Base-by-base conservation (phyloP, 495 filamentous ascomycete genomes). In the Aspergillus nanangensis region DNA sequence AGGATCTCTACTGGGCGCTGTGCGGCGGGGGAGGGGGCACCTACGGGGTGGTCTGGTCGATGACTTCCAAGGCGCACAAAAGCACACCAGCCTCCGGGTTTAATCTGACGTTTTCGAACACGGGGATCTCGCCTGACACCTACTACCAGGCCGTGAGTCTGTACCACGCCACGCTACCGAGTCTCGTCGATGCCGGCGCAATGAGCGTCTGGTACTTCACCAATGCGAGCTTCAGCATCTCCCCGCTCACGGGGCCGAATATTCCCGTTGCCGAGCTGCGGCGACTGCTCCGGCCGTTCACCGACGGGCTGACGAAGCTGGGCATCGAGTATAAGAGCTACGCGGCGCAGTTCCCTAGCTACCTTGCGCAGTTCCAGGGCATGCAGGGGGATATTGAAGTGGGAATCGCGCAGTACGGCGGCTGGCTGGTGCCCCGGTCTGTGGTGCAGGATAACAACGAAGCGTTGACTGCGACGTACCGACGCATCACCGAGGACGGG, bases 1-100 rank as follows among this genome's bases (percentile, higher is more conserved):
- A 62, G 1, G 83, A 87, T 55, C 53, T 87, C 5, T 87, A 81
- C 58, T 87, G 80, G 82, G 84, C 84, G 8, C 67, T 86, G 31
- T 68, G 76, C 25, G 84, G 82, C 1, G 83, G 83, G 13, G 83
- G 82, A 13, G 80, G 73, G 18, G 79, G 79, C 14, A 83, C 80
- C 8, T 86, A 81, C 35, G 82, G 78, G 3, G 69, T 85, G 24
- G 67, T 85, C n/a, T 75, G 68, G 38, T 78, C 74, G 1, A 65
- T 78, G 40, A 86, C 80, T 0, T 52, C 60, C 8, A 70, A 67
- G 46, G 58, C 64, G 1, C 56, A 75, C 38, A 46, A 57, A 0
- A 80, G 77, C 48, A 67, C 53, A 2, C 58, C 41, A 5, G 59
- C 53, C 4, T 56, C 57, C 4, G 60, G 63, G 4, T 46, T 62